Conservation (phyloP, 2,329 filamentous ascomycete genomes). For the Fusarium newnesense region DNA sequence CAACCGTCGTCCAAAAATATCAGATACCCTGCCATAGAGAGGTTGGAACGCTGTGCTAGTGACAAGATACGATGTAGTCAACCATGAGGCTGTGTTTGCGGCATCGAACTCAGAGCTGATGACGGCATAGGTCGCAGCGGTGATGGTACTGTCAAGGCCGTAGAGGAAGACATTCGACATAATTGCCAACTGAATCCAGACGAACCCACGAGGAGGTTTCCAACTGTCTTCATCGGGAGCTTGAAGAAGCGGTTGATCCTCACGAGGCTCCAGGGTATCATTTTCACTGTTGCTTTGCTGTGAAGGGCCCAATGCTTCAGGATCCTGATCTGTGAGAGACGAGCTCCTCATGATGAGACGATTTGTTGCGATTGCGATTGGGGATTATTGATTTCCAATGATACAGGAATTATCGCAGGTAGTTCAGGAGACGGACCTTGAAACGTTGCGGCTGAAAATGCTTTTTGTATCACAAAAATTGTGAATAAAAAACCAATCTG, state of each 20-base stretch:
- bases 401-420: neutral
- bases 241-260: conserved; percentile 39
- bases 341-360: neutral
- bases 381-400: neutral
- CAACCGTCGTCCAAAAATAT: conserved; percentile 72
- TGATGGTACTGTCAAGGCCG: conserved; percentile 78
- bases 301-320: conserved; percentile 1
- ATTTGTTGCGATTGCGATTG: too few species aligned
- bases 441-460: neutral
- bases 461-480: neutral
- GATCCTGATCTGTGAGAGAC: neutral
- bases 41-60: conserved; percentile 79
- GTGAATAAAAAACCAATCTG: neutral
- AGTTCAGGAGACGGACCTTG: neutral
- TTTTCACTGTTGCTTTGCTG: neutral
- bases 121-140: conserved; percentile 77
- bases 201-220: conserved; percentile 63
- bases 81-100: conserved; percentile 78
- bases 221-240: conserved; percentile 48
- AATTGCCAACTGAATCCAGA: conserved; percentile 69
- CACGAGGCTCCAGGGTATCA: conserved; percentile 7
- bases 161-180: conserved; percentile 73
- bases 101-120: conserved; percentile 80
- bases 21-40: conserved; percentile 76
- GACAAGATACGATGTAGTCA: conserved; percentile 77